These are phyloP conservation scores for Rhamnella rubrinervis DNA, from an alignment of 331 rosid genomes.

Conservation along the genomic window DNA sequence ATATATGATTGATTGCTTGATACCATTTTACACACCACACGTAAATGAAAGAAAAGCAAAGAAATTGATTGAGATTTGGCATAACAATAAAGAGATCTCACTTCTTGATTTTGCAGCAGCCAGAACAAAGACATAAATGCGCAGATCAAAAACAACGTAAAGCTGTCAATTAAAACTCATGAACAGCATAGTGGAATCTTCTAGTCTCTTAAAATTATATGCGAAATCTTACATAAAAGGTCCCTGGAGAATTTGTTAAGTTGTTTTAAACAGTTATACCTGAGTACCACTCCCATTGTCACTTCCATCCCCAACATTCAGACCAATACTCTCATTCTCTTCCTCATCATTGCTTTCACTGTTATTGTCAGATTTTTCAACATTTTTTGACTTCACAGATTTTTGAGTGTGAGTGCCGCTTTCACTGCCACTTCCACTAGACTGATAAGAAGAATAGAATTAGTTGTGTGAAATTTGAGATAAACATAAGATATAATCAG, in stretches of 20 bases:
- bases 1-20: background rate
- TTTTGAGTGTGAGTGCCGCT: slow-evolving; percentile 82
- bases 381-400: slow-evolving; percentile 66
- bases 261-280: slow-evolving; percentile 42
- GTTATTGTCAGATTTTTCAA: slow-evolving; percentile 54
- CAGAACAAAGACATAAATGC: background rate
- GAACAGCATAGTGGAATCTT: background rate
- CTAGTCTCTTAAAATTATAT: background rate
- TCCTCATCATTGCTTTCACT: slow-evolving; percentile 73
- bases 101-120: background rate
- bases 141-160: background rate
- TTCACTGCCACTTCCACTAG: slow-evolving; percentile 92
- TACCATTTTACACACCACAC: too few species aligned
- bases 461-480: slow-evolving; percentile 8
- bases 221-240: background rate
- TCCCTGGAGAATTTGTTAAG: background rate
- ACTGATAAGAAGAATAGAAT: slow-evolving; percentile 42
- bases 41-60: background rate
- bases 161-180: background rate
- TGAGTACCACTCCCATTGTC: slow-evolving; percentile 91
- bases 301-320: slow-evolving; percentile 65
- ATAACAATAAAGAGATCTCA: background rate
- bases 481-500: background rate
- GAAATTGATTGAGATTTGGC: too few species aligned
- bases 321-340: slow-evolving; percentile 57